phyloP scores from a whole-genome alignment of 1,139 yeast species.

The Hyphopichia fennica region DNA sequence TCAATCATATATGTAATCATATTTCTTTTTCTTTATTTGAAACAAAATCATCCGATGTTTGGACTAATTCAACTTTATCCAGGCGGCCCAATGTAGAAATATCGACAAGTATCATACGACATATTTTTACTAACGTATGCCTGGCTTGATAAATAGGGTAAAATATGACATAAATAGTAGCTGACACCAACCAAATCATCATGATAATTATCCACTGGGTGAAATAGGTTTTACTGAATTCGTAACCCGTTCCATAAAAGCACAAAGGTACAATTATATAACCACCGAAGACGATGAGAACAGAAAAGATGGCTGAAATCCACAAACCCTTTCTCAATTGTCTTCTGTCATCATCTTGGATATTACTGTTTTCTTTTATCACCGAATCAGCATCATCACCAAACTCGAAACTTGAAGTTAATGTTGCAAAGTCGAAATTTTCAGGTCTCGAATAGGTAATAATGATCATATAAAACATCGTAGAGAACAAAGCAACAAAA shows the following conservation, averaged over 20 bases:
- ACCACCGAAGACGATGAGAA: constrained; percentile 19
- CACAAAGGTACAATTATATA: constrained; percentile 25
- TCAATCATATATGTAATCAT: too few species aligned
- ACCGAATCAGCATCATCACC: constrained; percentile 36
- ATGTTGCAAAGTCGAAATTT: constrained; percentile 19
- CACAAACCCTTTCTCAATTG: constrained; percentile 21
- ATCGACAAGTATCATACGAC: background rate
- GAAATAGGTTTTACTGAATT: constrained; percentile 29
- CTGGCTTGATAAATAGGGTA: constrained; percentile 35
- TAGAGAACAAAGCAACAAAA: constrained; percentile 26
- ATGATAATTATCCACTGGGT: constrained; percentile 29
- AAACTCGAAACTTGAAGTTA: constrained; percentile 18
- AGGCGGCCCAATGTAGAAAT: background rate
- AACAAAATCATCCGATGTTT: background rate
- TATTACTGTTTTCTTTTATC: constrained; percentile 22
- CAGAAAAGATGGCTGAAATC: constrained; percentile 20
- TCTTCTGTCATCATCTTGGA: constrained; percentile 17
- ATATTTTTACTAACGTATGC: background rate
- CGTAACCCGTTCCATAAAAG: constrained; percentile 28
- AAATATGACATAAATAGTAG: constrained; percentile 32
- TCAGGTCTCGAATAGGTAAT: constrained; percentile 31
- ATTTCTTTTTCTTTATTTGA: too few species aligned
- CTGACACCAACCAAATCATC: constrained; percentile 29
- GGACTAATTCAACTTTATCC: background rate
- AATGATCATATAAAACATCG: constrained; percentile 21